Evolutionary conservation across 1,139 yeast genomes (phyloP), one percentile per base, ranked within the genome.

Genomic region (Debaryomyces subglobosus): DNA sequence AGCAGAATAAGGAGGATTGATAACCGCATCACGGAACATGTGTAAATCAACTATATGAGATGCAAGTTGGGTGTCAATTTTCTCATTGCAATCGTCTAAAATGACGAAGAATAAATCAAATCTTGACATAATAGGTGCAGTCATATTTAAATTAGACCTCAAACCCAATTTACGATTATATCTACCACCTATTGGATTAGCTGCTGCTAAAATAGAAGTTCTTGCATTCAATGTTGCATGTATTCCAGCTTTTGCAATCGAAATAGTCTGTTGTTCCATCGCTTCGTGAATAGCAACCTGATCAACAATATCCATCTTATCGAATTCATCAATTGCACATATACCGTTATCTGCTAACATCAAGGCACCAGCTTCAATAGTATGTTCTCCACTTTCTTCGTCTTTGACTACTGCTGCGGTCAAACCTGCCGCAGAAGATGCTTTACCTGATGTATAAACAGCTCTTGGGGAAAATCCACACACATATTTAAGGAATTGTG

Each of bases 271-370:
- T 70, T 94, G 99, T 76, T 94, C 99, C 99, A 94, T 94, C 13
- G 99, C 99, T 74, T 94, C 99, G 72, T 94, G 99, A 74, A 94
- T 94, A 3, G 99, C 99, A 50, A 94, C 99, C 71, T 95, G 99
- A 68, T 95, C 99, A 4, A 85, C 72, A 44, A 94, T 69, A 68
- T 94, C 98, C 99, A 94, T 94, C 74, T 95, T 94, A 68, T 94
- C 99, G 61, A 94, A 94, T 71, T 94, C 99, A 66, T 94, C 99
- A 69, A 94, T 94, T 54, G 97, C 96, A 78, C 99, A 94, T 53
- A 94, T 89, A 53, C 99, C 99, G 64, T 94, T 95, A 69, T 94
- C 99, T 1, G 99, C 99, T 56, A 94, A 78, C 99, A 94, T 94
- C 51, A 94, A 77, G 2, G 99, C 99, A 66, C 99, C 99, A 0